Evolutionary conservation across 2,329 filamentous ascomycete genomes (phyloP), one percentile per base, ranked within the genome.

Genomic region (Sclerotinia trifoliorum): DNA sequence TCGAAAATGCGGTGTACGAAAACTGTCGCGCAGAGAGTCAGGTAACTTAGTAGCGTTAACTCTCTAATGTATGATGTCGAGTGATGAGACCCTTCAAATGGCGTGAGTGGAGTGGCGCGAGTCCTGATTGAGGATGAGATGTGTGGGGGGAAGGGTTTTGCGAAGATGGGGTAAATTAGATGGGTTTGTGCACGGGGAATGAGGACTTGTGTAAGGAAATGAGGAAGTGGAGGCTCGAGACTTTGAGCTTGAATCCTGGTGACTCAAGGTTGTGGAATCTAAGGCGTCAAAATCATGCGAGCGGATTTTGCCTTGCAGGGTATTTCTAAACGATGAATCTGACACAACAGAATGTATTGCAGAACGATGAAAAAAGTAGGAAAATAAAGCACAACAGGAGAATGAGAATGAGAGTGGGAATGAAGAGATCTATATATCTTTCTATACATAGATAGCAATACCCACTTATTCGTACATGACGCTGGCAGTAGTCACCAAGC

Each of bases 1-100:
- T 35, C 35, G 65, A 54, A 55, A 39, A 54, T 49, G 26, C 26
- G 46, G 46, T 46, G 57, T 63, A 67, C 49, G n/a, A 48, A 67
- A 44, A 46, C 21, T 48, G 65, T 62, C 26, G 48, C 19, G 8
- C 24, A 29, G 35, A 63, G 57, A 67, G 65, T 55, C 56, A 62
- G n/a, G 46, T 49, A 51, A 3, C 6, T 15, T 39, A 26, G 29
- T 35, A 62, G 58, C 58, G 46, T 24, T 24, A 21, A 62, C 2
- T 46, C 8, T 60, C 55, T 52, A 46, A 19, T 19, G 26, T 42
- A 13, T 17, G 39, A 42, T 42, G 39, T 42, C 13, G 39, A 42
- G 39, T 56, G 54, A 54, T 66, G 46, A 51, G 58, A 51, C 58
- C 58, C 46, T 51, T 24, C 29, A 35, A 13, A 24, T 60, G 35